Base-by-base conservation (phyloP, 768 basidiomycete genomes). In the Tricholoma bakamatsutake region DNA sequence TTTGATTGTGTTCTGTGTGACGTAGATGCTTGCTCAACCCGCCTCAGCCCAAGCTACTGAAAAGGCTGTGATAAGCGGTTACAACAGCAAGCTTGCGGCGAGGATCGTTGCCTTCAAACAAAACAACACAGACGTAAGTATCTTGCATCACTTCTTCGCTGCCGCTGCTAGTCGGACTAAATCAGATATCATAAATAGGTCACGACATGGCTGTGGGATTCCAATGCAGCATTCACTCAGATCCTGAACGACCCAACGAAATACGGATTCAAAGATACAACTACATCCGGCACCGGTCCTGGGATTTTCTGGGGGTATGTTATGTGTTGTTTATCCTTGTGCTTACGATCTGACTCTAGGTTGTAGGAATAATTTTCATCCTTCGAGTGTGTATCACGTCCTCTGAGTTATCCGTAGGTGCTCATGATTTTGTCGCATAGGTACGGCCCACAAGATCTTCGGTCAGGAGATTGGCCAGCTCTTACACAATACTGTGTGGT, bases 211-310 rank as follows among this genome's bases (percentile, higher is more conserved):
- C 34, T 76, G 9, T 85, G 74, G 72, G 82, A 85, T 57, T 71
- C 81, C 1, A 70, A 77, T 60, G 56, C 79, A 0, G 71, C 70
- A 28, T 82, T 83, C 69, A 76, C 70, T 15, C 73, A 69, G 1
- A 76, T 84, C 17, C 67, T 84, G 13, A 69, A 80, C 67, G 52
- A 66, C 34, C 80, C 82, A 1, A 72, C 69, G 1, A 62, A 71
- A n/a, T 84, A 76, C 53, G 83, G 83, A 0, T 82, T 84, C 64
- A 68, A 71, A n/a, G 82, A 85, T 59, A 74, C 74, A 2, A 76
- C 75, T 2, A 73, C 76, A 0, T 78, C 69, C 54, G 81, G 81
- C 9, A 65, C 63, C 17, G 69, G 66, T 30, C 37, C 73, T 12
- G 73, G 73, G 12, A 68, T 75, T 49, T 83, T 83, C 73, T 83